phyloP scores from a whole-genome alignment of 2,329 filamentous ascomycete species.

The Colletotrichum cordylinicola region DNA sequence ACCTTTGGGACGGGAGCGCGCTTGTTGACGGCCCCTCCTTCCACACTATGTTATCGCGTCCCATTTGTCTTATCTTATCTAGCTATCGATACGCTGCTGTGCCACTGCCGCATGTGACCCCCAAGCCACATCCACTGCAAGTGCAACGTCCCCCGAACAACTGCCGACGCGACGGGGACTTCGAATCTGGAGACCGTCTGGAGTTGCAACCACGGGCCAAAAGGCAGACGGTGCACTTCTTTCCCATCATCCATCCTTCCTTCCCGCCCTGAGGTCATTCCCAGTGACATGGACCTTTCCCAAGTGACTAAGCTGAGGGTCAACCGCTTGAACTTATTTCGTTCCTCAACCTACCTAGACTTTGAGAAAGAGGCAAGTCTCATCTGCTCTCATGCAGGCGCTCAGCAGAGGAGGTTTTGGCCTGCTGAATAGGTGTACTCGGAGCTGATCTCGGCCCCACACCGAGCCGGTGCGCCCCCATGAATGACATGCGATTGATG shows the following conservation, averaged over 20 bases:
- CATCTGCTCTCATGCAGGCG: not conserved
- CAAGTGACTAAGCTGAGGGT: not conserved
- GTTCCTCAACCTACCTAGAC: not conserved
- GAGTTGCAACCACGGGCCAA: not conserved
- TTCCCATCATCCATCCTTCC: accelerated
- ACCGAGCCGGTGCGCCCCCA: not conserved
- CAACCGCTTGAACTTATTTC: not conserved
- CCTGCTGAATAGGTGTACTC: not conserved
- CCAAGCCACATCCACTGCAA: not conserved
- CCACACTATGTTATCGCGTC: not conserved
- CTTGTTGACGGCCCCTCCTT: not conserved
- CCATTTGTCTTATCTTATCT: not conserved
- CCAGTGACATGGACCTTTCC: no score
- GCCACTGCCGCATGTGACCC: not conserved
- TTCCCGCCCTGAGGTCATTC: no score
- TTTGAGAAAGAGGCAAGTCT: accelerated
- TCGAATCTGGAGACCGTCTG: not conserved
- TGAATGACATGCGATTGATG: accelerated
- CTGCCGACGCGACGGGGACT: not conserved
- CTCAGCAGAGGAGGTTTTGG: not conserved
- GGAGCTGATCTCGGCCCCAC: not conserved
- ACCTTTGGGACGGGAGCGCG: not conserved
- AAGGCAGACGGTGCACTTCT: not conserved
- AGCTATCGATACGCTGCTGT: not conserved
- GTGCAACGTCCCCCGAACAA: not conserved